Base-by-base conservation (phyloP, 805 yeast species). In the Kodamaea fukazawae region DNA sequence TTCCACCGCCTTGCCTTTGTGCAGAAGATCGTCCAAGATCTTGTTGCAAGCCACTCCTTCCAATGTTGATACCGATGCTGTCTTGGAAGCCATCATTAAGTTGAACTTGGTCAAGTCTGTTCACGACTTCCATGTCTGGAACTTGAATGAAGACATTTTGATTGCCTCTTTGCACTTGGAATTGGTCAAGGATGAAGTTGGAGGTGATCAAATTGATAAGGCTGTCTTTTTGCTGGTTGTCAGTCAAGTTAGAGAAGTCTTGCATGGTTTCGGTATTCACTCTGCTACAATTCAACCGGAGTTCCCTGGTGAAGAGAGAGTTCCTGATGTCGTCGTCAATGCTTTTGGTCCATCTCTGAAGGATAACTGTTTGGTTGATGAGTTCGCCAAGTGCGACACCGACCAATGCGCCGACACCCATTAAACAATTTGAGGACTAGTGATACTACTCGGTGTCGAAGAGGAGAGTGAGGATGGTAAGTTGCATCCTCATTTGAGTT, bases 111-210 rank as follows among this genome's bases (percentile, higher is more conserved):
- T 91, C 37, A 73, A 77, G 42, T 85, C 95, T 2, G 82, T 93
- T 23, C 99, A 91, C 61, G 99, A 91, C 63, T 82, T 91, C 72
- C 99, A 91, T 62, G 82, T 91, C 43, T 91, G 99, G 99, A 91
- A 89, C 58, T 74, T 91, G 50, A 86, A 90, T 36, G 99, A 91
- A 64, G 83, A 81, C 45, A 75, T 86, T 40, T 74, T 81, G 49
- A 86, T 91, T 57, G 96, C 97, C 1, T 83, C 96, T 1, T 72
- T 93, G 44, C 99, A 91, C 60, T 84, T 89, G 29, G 86, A 88
- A 53, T 73, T 93, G 31, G 47, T 44, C 26, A 55, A 49, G 14
- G 47, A 35, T 4, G 35, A 46, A n/a, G 68, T 75, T 8, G 84
- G 88, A n/a, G 78, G 75, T 41, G 71, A 76, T 17, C 55, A 52